Conservation (phyloP, 164 flowering plant species). For the Tinospora cordifolia region DNA sequence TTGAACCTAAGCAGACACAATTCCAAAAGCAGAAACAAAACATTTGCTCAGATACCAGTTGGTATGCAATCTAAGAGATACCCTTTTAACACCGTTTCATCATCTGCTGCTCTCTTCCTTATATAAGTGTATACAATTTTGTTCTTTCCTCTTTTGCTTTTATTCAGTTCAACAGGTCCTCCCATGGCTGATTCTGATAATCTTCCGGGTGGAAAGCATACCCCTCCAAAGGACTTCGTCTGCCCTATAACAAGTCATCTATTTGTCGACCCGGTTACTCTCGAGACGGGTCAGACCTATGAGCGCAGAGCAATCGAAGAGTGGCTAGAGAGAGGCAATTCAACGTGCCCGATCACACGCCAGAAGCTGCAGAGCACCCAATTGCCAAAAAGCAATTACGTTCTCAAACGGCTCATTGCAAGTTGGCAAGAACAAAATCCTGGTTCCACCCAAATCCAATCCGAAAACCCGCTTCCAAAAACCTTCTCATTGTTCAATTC, state of each 20-base stretch:
- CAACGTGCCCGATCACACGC: slow-evolving; percentile 73
- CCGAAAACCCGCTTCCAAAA: slow-evolving; percentile 16
- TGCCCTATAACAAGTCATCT: slow-evolving; percentile 71
- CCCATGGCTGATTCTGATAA: slow-evolving; percentile 41
- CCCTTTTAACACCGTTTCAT: background rate
- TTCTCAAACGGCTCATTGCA: slow-evolving; percentile 75
- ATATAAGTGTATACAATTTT: slow-evolving; percentile 14
- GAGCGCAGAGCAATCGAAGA: slow-evolving; percentile 76
- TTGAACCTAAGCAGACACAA: slow-evolving; percentile 25
- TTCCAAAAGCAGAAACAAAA: slow-evolving; percentile 29
- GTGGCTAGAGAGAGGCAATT: slow-evolving; percentile 75
- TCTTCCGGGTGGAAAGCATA: slow-evolving; percentile 31
- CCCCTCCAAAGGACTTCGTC: slow-evolving; percentile 77
- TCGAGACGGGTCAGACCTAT: slow-evolving; percentile 85
- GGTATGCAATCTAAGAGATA: slow-evolving; percentile 27
- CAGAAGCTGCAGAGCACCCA: slow-evolving; percentile 55
- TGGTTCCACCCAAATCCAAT: slow-evolving; percentile 14
- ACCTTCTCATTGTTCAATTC: slow-evolving; percentile 17
- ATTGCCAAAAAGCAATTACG: slow-evolving; percentile 73
- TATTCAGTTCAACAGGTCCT: slow-evolving; percentile 33
- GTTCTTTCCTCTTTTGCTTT: background rate
- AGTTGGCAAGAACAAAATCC: slow-evolving; percentile 61
- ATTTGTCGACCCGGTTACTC: slow-evolving; percentile 75
- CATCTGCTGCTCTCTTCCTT: slow-evolving; percentile 6
- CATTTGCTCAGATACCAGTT: slow-evolving; percentile 31